phyloP scores from a whole-genome alignment of 805 yeast genomes.

The Candida xyloterini region DNA sequence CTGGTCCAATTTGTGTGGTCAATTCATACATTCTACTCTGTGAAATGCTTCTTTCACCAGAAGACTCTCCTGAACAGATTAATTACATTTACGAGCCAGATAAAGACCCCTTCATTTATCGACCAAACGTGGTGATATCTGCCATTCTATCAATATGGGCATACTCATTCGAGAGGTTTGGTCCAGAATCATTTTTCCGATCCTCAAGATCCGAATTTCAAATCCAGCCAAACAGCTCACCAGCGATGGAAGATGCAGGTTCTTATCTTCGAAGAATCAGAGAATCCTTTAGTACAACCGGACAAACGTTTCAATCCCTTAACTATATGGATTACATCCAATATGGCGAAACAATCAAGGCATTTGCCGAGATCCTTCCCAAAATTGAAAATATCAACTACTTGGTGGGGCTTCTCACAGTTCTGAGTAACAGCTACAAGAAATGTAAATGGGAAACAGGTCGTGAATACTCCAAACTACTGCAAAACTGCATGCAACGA shows the following conservation, averaged over 20 bases:
- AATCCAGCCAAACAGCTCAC: conserved; percentile 1
- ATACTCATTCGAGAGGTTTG: conserved; percentile 42
- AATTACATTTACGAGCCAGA: conserved; percentile 34
- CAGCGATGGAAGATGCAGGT: conserved; percentile 2
- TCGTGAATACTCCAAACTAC: conserved; percentile 47
- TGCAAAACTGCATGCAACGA: conserved; percentile 49
- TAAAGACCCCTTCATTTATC: conserved; percentile 28
- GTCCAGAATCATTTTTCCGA: conserved; percentile 44
- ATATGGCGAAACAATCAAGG: conserved; percentile 26
- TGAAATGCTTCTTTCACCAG: conserved; percentile 48
- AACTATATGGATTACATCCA: conserved; percentile 28
- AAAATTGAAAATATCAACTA: conserved; percentile 41
- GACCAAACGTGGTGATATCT: conserved; percentile 38
- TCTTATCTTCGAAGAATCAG: not conserved
- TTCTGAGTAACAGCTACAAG: conserved; percentile 36
- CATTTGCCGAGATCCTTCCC: conserved; percentile 36
- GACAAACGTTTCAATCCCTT: not conserved
- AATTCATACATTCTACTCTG: conserved; percentile 55
- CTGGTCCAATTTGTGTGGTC: conserved; percentile 48
- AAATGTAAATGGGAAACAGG: conserved; percentile 54
- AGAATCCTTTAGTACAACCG: not conserved
- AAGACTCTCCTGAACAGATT: conserved; percentile 26
- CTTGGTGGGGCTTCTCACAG: conserved; percentile 49
- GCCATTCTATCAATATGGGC: conserved; percentile 46
- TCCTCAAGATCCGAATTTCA: conserved; percentile 9